Evolutionary conservation across 345 rosid species (phyloP), one percentile per base, ranked within the genome.

Genomic region (Acer campestre): DNA sequence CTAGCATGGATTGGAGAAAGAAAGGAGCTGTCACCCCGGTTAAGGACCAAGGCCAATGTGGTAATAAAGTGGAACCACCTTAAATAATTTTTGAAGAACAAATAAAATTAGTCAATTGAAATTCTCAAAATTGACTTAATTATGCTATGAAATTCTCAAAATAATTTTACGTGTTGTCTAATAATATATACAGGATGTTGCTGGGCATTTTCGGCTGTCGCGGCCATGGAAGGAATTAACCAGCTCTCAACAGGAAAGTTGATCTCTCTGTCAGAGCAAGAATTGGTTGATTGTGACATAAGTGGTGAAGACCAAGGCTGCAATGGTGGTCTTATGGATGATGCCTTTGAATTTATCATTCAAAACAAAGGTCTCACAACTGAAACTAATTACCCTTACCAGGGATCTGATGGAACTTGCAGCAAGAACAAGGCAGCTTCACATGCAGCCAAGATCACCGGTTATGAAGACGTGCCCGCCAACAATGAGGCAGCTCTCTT

Each of bases 31-130:
- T 82, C 16, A 82, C 85, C 22, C 44, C 53, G 0, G 31, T 85
- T 31, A 82, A 85, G 80, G 65, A 82, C 67, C 85, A 82, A 78
- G 82, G 77, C 7, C 49, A 67, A 31, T 82, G 85, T 10, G 84
- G 88, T 82, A 73, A 58, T 82, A 73, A 58, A 58, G 22, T 9
- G 11, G 17, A 58, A n/a, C 25, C 16, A 20, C 25, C 72, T 11
- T 58, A 9, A 10, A 58, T 58, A 18, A 58, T 0, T 58, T 58
- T 58, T 58, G 6, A 8, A 58, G 8, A 18, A 5, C 61, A 55
- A 55, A 55, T 55, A 14, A 55, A 55, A 55, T 55, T 55, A 55
- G 20, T 18, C 25, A n/a, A 58, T 2, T 18, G 25, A 58, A 58
- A 18, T 51, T 14, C 10, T 51, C 16, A 51, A 51, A 3, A 2